phyloP scores from a whole-genome alignment of 2,329 filamentous ascomycete genomes.

The Blastomyces emzantsi region DNA sequence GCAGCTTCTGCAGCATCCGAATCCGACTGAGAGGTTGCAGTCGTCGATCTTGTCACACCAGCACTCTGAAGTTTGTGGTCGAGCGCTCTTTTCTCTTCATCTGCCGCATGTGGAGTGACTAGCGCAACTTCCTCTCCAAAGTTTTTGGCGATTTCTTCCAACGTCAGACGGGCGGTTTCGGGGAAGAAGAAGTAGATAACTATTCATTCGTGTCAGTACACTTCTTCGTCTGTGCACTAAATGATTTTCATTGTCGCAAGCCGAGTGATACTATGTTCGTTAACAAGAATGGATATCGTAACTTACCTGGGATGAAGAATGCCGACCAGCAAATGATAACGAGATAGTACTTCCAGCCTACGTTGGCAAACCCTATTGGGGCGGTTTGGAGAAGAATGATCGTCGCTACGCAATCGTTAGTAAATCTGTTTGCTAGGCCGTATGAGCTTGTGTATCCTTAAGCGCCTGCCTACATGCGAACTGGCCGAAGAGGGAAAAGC shows the following conservation, averaged over 20 bases:
- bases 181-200: slow-evolving; percentile 40
- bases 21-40: slow-evolving; percentile 2
- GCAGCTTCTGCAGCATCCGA: background rate
- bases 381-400: slow-evolving; percentile 43
- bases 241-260: background rate
- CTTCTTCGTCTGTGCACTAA: background rate
- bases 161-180: slow-evolving; percentile 35
- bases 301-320: slow-evolving; percentile 33
- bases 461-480: slow-evolving; percentile 30
- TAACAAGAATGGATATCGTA: background rate
- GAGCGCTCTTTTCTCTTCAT: slow-evolving; percentile 28
- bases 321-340: slow-evolving; percentile 40
- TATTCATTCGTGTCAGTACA: slow-evolving; percentile 11
- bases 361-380: slow-evolving; percentile 36
- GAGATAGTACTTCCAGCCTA: slow-evolving; percentile 45
- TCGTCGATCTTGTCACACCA: slow-evolving; percentile 1
- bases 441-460: background rate
- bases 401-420: slow-evolving; percentile 27
- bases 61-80: slow-evolving; percentile 13
- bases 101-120: slow-evolving; percentile 37
- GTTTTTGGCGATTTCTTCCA: slow-evolving; percentile 40
- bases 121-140: slow-evolving; percentile 46
- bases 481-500: slow-evolving; percentile 44
- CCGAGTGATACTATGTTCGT: too few relatives aligned
- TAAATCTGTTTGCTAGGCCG: slow-evolving; percentile 7